These are phyloP conservation scores for Xanthoparmelia taractica DNA, from an alignment of 495 filamentous ascomycete genomes.

Conservation along the genomic window DNA sequence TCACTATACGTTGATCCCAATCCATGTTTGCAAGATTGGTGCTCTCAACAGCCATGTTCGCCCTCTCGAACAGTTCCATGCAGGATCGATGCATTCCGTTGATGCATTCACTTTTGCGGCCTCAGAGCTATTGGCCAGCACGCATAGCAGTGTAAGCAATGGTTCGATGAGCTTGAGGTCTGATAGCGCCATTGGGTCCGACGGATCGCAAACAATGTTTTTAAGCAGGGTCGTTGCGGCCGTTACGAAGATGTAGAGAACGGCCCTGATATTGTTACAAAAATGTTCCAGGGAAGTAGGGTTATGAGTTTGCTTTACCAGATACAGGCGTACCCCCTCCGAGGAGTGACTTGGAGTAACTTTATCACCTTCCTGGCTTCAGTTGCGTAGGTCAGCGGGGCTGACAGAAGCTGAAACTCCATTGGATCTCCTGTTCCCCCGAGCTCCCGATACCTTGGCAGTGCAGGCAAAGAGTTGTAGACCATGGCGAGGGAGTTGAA, in stretches of 20 bases:
- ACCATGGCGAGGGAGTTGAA: neutral
- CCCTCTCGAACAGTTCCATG: conserved; percentile 1
- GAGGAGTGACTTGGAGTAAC: neutral
- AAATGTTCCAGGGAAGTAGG: neutral
- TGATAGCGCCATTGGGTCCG: neutral
- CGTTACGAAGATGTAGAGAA: neutral
- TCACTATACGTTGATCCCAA: neutral
- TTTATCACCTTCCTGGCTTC: neutral
- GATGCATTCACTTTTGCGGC: neutral
- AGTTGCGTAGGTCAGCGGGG: neutral
- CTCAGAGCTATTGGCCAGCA: neutral
- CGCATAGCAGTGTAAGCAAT: neutral
- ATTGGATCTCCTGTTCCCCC: neutral
- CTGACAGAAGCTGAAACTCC: neutral
- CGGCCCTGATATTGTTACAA: neutral
- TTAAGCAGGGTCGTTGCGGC: neutral
- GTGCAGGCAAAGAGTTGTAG: neutral
- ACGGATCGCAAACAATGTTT: neutral
- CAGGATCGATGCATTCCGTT: neutral
- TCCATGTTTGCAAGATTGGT: neutral
- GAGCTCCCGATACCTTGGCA: neutral
- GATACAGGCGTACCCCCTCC: neutral
- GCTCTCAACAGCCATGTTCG: neutral
- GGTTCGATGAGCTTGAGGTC: neutral
- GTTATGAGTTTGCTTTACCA: neutral